Base-by-base conservation (phyloP, 129 eudicot genomes). In the Escallonia herrerae region DNA sequence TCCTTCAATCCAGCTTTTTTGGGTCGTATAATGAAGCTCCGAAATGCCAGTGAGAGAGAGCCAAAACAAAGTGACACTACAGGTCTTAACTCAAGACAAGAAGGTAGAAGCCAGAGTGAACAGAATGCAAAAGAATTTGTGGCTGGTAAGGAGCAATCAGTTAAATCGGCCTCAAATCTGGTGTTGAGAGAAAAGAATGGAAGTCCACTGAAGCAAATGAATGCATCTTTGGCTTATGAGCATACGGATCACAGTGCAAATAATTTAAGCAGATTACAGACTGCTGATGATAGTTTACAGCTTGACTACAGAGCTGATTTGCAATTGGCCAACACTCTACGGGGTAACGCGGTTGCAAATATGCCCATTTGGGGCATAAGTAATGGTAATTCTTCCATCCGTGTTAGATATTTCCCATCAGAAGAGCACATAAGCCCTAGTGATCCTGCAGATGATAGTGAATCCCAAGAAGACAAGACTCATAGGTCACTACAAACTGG, bases 131-230 rank as follows among this genome's bases (percentile, higher is more conserved):
- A 58, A 42, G 77, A 69, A 15, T 57, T 66, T 53, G 40, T 68
- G 14, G 71, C 43, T 58, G 58, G 42, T 33, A n/a, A 43, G 38
- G 66, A 60, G 50, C 40, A 53, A 44, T 43, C 46, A n/a, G 66
- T 71, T 43, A 80, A 78, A 74, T 66, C 79, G 37, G 71, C 64
- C 58, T 73, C 87, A 59, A 71, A 77, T 64, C 75, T 74, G 58
- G 44, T 14, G 3, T 46, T 62, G 4, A 70, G 78, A 48, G 78
- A 66, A 58, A 65, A 70, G 56, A 43, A 15, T 42, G 79, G 70
- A 77, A 43, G 59, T 59, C 77, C 80, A 38, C 47, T 60, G 69
- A 81, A 71, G 65, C 81, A 78, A 67, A 60, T 43, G 22, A 75
- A 74, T n/a, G 68, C 72, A 48, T 72, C 81, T 68, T 62, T 73